Base-by-base conservation (phyloP, 2,329 filamentous ascomycete species). In the Cadophora gregata region DNA sequence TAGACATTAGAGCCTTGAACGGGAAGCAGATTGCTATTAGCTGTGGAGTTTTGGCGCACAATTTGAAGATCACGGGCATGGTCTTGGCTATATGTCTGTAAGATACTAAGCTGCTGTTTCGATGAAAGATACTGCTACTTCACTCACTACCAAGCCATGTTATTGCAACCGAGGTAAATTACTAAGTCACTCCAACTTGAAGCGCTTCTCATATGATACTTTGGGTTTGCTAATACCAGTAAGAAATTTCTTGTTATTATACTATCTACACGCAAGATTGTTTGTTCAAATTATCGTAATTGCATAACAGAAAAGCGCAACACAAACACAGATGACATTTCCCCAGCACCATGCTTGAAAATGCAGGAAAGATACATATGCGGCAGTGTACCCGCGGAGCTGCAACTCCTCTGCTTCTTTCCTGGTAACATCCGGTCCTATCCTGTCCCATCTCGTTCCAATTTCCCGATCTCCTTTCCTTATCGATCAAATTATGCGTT, bases 271-370 rank as follows among this genome's bases (percentile, higher is more conserved):
- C 27, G 27, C 9, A 50, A 62, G 21, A 9, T 62, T 14, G 25
- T 56, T 63, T 24, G 27, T 36, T 63, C 38, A 48, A 47, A 48
- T 62, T 62, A 62, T 33, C n/a, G 27, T 33, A 29, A 64, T 14
- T 14, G 16, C 10, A 27, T 36, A 7, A 6, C 60, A 12, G 9
- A 38, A 25, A 36, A 24, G 36, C 38, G 24, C 21, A 25, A 29
- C 2, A 36, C 9, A 27, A 47, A 62, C 24, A 58, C 29, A 45
- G 25, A 64, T 31, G 21, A 48, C 50, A 48, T 24, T 31, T n/a
- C 27, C 51, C 62, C 62, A 64, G 60, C 60, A 53, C 48, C 60
- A 29, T 45, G 60, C 60, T 55, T 47, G 24, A 29, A 42, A 62
- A 33, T 45, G 31, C 31, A 55, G 36, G 60, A 55, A 55, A 42